Base-by-base conservation (phyloP, 2,329 filamentous ascomycete species). In the Biscogniauxia mediterranea region DNA sequence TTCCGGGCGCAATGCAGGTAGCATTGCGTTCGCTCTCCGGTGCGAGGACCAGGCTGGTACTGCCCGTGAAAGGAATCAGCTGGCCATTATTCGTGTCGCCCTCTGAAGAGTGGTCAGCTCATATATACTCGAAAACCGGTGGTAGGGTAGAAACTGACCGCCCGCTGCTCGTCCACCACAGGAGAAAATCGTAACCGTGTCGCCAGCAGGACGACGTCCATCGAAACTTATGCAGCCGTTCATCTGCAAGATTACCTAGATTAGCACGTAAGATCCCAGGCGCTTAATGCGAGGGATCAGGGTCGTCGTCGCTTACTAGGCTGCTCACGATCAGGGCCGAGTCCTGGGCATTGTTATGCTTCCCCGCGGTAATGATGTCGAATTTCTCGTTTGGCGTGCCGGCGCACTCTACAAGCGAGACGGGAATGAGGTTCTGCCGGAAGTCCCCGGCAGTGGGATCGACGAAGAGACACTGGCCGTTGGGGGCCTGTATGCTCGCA, bases 211-310 rank as follows among this genome's bases (percentile, higher is more conserved):
- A 19, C 81, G 74, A 20, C 81, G 74, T 17, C 70, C 71, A 61
- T 84, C 82, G 53, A 83, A 80, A 70, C 77, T 82, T 53, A 84
- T 73, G 60, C 82, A 84, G n/a, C 81, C 81, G 56, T 83, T 76
- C 53, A 75, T 83, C 74, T 77, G 56, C 4, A 50, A n/a, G n/a
- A n/a, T n/a, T n/a, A n/a, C n/a, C 23, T 3, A 8, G 3, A 7
- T 66, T 38, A 68, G 63, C 2, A 58, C 17, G 51, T 46, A n/a
- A 52, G n/a, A 13, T 15, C 26, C 9, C 11, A 32, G 7, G n/a
- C 17, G 19, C 8, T 51, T 20, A 38, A 38, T 26, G 17, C n/a
- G 51, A n/a, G n/a, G n/a, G n/a, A n/a, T n/a, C n/a, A n/a, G n/a
- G n/a, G n/a, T n/a, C 3, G 46, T 20, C 5, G 3, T 17, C 49